Evolutionary conservation across 2,329 filamentous ascomycete genomes (phyloP), one percentile per base, ranked within the genome.

Genomic region (Ambrosiella beaveri): DNA sequence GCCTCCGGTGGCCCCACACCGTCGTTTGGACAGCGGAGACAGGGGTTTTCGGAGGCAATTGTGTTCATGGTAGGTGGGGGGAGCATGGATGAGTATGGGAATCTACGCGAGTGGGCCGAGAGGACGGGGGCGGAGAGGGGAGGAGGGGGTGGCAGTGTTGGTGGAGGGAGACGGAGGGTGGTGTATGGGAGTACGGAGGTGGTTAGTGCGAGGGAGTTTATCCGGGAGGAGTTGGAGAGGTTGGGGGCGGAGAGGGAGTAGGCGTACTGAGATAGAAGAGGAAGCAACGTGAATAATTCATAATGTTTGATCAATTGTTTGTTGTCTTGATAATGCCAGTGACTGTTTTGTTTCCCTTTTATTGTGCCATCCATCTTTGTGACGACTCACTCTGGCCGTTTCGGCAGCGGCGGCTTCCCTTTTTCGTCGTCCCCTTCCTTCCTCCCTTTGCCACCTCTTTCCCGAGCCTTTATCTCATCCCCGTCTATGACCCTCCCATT

Each of bases 41-140:
- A 95, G 66, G 89, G 88, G 0, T 96, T 91, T 70, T 86, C 81
- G 54, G 90, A 95, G 66, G 87, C 88, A 1, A 84, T 95, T 57
- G 88, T 95, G n/a, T 95, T 96, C 67, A 91, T 88, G 0, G 88
- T 94, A 2, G 93, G 93, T 3, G 93, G 94, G 52, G 93, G 93
- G 47, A 96, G 89, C 68, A 97, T 98, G 87, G 93, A 98, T 65
- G 93, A 98, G 69, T 98, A 97, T 68, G 91, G 90, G 17, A 98
- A 98, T 70, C 69, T 98, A 68, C 88, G 95, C 68, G 93, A 97
- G 67, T 98, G 93, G 93, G 88, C 91, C 4, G 82, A 81, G 68
- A 78, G 91, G 63, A 89, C 88, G 3, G 75, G 76, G 53, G 81
- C 81, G 12, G 78, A 80, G 58, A 78, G 81, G 7, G 56, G 59